Evolutionary conservation across 768 basidiomycete species (phyloP), one percentile per base, ranked within the genome.

Genomic region (Lactarius vividus): DNA sequence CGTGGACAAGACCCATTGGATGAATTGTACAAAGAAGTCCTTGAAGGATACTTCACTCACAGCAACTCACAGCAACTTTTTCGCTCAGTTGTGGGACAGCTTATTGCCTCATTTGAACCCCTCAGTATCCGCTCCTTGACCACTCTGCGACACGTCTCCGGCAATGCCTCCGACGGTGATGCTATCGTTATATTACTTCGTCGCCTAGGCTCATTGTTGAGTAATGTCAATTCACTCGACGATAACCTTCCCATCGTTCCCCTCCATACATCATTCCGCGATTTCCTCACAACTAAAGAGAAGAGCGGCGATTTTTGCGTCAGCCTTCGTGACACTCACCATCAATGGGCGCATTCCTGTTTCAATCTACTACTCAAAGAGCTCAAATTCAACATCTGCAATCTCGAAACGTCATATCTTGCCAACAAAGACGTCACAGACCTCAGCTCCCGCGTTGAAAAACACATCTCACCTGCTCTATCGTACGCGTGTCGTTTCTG

Each of bases 401-500:
- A 49, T 26, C 59, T 61, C 7, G 59, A 61, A 28, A 29, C 37
- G 1, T 61, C 59, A 31, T 46, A 46, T 35, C 42, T 28, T 3
- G 26, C 44, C 7, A 61, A 61, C 46, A 18, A 49, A 16, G 59
- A 61, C n/a, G 11, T 61, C 8, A 0, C 13, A 2, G 59, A 61
- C 28, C 46, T 61, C n/a, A 15, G 28, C 1, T 46, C 29, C 8
- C 46, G 29, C 3, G 13, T 61, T 8, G 15, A 15, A 15, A 33
- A 49, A 61, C 23, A 53, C 18, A 61, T 61, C 20, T 31, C 42
- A 29, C 26, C 42, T 35, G 39, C 44, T 46, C 42, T 61, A 11
- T 20, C 7, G 13, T 61, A 61, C 31, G 59, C 59, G n/a, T 61
- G 59, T 42, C 15, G 26, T 46, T 61, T 33, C 59, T 61, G 59